These are phyloP conservation scores for Syzygium malaccense DNA, from an alignment of 441 rosid genomes.

Conservation along the genomic window DNA sequence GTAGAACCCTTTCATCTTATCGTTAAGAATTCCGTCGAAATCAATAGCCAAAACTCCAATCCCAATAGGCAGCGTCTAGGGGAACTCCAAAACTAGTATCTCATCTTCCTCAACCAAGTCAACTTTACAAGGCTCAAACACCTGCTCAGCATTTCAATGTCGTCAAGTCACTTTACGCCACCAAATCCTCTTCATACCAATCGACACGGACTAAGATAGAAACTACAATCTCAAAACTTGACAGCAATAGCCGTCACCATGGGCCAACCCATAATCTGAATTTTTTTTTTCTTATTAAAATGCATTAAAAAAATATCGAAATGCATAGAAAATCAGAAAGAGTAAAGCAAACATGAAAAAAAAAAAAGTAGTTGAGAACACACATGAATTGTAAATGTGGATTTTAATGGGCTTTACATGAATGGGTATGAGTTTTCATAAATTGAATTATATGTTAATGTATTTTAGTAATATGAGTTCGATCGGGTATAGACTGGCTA, in stretches of 20 bases:
- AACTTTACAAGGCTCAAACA: constrained; percentile 36
- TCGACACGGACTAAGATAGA: not conserved
- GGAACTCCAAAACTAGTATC: constrained; percentile 60
- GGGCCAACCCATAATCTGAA: not conserved
- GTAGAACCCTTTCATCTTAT: constrained; percentile 81
- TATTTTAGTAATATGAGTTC: too few species aligned
- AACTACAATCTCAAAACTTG: not conserved
- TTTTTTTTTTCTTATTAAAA: not conserved
- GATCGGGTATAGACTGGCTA: too few species aligned
- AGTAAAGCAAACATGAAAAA: not conserved
- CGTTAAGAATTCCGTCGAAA: constrained; percentile 59
- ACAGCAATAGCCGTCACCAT: not conserved
- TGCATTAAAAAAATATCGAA: not conserved
- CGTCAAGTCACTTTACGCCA: not conserved
- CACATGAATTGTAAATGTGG: rapidly evolving
- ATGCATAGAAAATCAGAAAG: not conserved
- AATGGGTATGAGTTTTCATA: not conserved
- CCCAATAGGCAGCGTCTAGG: constrained; percentile 49
- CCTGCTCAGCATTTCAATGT: constrained; percentile 22
- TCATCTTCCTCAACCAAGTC: constrained; percentile 59
- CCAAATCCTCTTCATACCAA: not conserved
- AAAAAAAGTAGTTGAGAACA: not conserved
- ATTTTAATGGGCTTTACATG: not conserved
- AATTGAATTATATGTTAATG: too few species aligned
- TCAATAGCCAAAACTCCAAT: constrained; percentile 46